Percentiles rank a stretch among this genome's conserved stretches.
phyloP scores from a whole-genome alignment of 352 stramenopile genomes.

The Phytophthora syringae region DNA sequence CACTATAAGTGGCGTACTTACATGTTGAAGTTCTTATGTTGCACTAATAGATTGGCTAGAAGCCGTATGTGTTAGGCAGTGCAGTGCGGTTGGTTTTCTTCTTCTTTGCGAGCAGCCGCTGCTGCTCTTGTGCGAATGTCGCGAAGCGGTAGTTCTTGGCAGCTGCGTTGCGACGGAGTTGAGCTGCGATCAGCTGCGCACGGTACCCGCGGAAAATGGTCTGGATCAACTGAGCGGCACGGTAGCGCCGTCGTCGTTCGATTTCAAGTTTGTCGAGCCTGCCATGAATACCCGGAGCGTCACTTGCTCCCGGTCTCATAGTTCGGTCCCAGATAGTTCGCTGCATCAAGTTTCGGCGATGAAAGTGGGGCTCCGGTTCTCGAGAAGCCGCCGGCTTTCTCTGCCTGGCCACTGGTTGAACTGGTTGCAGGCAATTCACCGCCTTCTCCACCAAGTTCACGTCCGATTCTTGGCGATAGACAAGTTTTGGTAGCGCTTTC shows the following conservation, averaged over 20 bases:
- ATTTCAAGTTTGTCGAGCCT: slow-evolving; percentile 14
- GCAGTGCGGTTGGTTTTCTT: slow-evolving; percentile 34
- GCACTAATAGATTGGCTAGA: slow-evolving; percentile 29
- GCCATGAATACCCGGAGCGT: not conserved
- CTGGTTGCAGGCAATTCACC: not conserved
- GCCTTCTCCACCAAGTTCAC: not conserved
- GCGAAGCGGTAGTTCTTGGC: slow-evolving; percentile 17
- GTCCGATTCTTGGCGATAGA: not conserved
- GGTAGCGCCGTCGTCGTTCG: slow-evolving; percentile 36
- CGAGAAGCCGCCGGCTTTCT: slow-evolving; percentile 3
- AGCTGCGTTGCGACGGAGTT: slow-evolving; percentile 46
- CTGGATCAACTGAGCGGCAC: slow-evolving; percentile 53
- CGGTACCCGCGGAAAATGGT: slow-evolving; percentile 49
- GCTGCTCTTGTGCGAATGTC: slow-evolving; percentile 14
- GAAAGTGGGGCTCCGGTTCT: slow-evolving; percentile 25
- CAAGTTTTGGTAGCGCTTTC: slow-evolving; percentile 18
- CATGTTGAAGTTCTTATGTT: slow-evolving; percentile 12
- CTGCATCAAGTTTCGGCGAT: slow-evolving; percentile 32
- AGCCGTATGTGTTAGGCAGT: slow-evolving; percentile 51
- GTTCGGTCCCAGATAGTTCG: slow-evolving; percentile 23
- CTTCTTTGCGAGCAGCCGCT: slow-evolving; percentile 30
- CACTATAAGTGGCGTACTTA: not conserved
- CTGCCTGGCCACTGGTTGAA: slow-evolving; percentile 1
- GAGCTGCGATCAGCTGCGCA: slow-evolving; percentile 41
- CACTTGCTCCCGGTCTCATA: not conserved